A percentile compares a stretch with the other conserved stretches of the same genome.
Conservation (phyloP, 768 basidiomycete species). For the Suillus decipiens region DNA sequence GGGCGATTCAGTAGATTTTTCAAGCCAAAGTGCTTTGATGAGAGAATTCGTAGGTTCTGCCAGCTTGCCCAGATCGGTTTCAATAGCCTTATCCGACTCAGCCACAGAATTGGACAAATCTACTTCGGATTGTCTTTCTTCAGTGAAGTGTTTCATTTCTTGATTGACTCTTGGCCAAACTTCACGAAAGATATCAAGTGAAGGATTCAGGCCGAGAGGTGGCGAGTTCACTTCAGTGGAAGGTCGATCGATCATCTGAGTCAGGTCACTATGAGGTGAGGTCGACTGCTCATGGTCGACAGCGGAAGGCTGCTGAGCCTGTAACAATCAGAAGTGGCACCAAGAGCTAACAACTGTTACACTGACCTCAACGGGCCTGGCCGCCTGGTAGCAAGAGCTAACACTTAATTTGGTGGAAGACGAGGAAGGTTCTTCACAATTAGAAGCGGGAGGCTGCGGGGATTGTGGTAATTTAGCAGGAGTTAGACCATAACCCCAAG, state of each 20-base stretch:
- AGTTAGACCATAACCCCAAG: background rate
- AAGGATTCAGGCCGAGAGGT: slow-evolving; percentile 12
- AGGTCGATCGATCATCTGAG: background rate
- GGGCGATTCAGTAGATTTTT: slow-evolving; percentile 24
- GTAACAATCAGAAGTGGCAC: background rate
- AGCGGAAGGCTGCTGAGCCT: slow-evolving; percentile 5
- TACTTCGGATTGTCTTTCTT: slow-evolving; percentile 10
- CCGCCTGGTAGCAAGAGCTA: no score
- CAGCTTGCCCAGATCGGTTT: slow-evolving; percentile 1
- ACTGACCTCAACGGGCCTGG: slow-evolving; percentile 12
- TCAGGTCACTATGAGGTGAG: background rate
- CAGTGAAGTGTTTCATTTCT: slow-evolving; percentile 37
- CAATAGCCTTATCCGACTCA: background rate
- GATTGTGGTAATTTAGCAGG: background rate
- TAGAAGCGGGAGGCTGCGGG: background rate
- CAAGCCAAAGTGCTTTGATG: slow-evolving; percentile 29
- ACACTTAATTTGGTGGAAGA: background rate
- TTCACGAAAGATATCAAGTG: slow-evolving; percentile 25
- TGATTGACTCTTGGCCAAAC: slow-evolving; percentile 40
- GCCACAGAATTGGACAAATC: background rate
- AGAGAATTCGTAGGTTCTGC: slow-evolving; percentile 24
- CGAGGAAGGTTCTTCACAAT: background rate
- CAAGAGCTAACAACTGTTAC: no score
- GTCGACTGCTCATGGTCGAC: background rate
- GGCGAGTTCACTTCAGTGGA: slow-evolving; percentile 22